phyloP scores from a whole-genome alignment of 1,284 basidiomycete species.

The Inonotus obliquus region DNA sequence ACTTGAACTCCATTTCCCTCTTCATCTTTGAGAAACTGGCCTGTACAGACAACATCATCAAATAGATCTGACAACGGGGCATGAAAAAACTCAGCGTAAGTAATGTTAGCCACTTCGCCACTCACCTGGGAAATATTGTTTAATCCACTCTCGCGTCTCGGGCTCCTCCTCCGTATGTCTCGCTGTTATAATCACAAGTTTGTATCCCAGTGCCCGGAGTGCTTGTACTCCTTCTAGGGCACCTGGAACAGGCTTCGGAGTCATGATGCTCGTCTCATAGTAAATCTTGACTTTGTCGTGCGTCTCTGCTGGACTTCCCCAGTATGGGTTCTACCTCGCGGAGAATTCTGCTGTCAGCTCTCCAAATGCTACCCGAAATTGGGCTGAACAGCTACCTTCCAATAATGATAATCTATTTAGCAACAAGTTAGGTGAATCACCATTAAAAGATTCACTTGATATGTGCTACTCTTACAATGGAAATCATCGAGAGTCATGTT shows the following conservation, averaged over 20 bases:
- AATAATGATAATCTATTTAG: slow-evolving; percentile 58
- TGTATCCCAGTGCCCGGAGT: slow-evolving; percentile 60
- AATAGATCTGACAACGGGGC: slow-evolving; percentile 46
- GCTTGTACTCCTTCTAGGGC: slow-evolving; percentile 56
- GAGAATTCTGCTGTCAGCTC: no score
- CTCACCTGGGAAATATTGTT: slow-evolving; percentile 57
- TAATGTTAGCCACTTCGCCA: no score
- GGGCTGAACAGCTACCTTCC: slow-evolving; percentile 43
- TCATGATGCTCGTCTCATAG: slow-evolving; percentile 50
- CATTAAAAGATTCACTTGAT: background rate
- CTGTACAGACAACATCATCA: slow-evolving; percentile 70
- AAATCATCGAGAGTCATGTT: slow-evolving; percentile 50
- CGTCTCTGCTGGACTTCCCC: slow-evolving; percentile 65
- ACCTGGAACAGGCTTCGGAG: slow-evolving; percentile 54
- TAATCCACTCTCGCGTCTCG: slow-evolving; percentile 64
- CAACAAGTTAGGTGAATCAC: background rate
- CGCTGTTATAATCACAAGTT: slow-evolving; percentile 67
- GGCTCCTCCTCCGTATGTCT: slow-evolving; percentile 53
- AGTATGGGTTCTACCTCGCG: slow-evolving; percentile 51
- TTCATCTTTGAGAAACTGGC: slow-evolving; percentile 53
- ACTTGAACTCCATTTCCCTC: slow-evolving; percentile 46
- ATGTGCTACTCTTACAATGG: slow-evolving; percentile 46
- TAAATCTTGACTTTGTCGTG: slow-evolving; percentile 57
- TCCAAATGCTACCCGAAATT: background rate
- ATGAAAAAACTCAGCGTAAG: background rate